Base-by-base conservation (phyloP, 352 stramenopile genomes). In the Phytophthora litchii region DNA sequence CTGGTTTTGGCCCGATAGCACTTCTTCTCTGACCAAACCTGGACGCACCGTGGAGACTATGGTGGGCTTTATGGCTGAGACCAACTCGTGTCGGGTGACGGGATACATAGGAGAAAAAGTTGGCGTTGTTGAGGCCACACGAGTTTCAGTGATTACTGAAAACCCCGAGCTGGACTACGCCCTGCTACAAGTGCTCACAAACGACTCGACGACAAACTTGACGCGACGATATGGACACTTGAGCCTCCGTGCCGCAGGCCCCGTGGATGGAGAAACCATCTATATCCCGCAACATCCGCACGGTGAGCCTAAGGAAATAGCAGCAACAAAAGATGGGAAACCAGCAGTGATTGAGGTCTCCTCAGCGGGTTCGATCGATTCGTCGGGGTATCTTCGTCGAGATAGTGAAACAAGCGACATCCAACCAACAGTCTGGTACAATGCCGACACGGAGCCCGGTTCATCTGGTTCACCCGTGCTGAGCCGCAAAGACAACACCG, bases 241-340 rank as follows among this genome's bases (percentile, higher is more conserved):
- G 40, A 63, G 45, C 3, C 40, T 86, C 14, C 75, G 82, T 21
- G 46, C 44, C 7, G 53, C 46, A 12, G 80, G 78, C 13, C 76
- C 80, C 3, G 48, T 69, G 3, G 67, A 89, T 37, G 67, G 71
- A 5, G 83, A 92, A 62, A 10, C 58, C 5, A 78, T 90, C 43
- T 90, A 85, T 34, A 83, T 88, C 36, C 78, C 78, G 3, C 80
- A 90, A 56, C 80, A 92, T 43, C 80, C 83, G 4, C 70, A 68
- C 21, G 83, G 80, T 23, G 65, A 88, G 25, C 70, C 75, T 0
- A 89, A 86, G 51, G 70, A 78, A 42, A 91, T 91, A 35, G 72
- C 80, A 1, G 58, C 67, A 9, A 64, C 31, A 2, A 79, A 87
- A 54, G 58, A 86, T 19, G 70, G 76, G 1, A 72, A 77, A 44